These are phyloP conservation scores for Abrus precatorius DNA, from an alignment of 306 rosid genomes.

Conservation along the genomic window DNA sequence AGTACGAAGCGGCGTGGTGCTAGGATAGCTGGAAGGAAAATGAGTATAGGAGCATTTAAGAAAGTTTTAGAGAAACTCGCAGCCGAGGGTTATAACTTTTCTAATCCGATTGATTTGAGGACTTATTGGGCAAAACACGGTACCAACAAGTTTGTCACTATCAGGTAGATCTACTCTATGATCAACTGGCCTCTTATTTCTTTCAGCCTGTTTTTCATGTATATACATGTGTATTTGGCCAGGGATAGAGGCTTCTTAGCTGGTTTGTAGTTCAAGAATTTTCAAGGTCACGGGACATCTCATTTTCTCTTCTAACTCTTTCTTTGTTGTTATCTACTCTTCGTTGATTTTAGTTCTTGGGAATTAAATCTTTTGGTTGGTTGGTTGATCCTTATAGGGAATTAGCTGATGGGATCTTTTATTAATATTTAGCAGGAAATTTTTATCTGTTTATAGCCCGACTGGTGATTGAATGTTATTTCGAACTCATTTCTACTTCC, in stretches of 20 bases:
- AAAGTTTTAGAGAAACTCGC: slow-evolving; percentile 98
- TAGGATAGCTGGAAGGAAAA: slow-evolving; percentile 97
- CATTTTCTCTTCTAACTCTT: slow-evolving; percentile 39
- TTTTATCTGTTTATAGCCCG: slow-evolving; percentile 29
- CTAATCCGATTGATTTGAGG: slow-evolving; percentile 92
- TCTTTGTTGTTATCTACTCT: slow-evolving; percentile 44
- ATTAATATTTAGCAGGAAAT: background rate
- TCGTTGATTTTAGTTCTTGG: slow-evolving; percentile 47
- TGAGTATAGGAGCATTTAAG: slow-evolving; percentile 99
- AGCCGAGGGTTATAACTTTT: slow-evolving; percentile 90
- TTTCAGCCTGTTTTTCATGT: slow-evolving; percentile 70
- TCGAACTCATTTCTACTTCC: background rate
- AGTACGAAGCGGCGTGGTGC: slow-evolving; percentile 98
- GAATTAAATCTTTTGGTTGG: slow-evolving; percentile 50
- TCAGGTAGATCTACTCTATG: slow-evolving; percentile 75
- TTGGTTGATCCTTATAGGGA: slow-evolving; percentile 25
- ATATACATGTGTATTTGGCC: slow-evolving; percentile 73
- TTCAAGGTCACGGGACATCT: slow-evolving; percentile 59
- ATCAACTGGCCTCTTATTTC: slow-evolving; percentile 52
- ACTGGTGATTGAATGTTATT: slow-evolving; percentile 13
- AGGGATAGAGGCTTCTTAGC: slow-evolving; percentile 67
- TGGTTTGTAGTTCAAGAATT: slow-evolving; percentile 67
- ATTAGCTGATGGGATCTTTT: slow-evolving; percentile 19
- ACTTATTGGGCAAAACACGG: slow-evolving; percentile 98
- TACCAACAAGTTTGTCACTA: slow-evolving; percentile 97